Evolutionary conservation across 2,329 filamentous ascomycete species (phyloP).

Genomic region (Colletotrichum cordylinicola): DNA sequence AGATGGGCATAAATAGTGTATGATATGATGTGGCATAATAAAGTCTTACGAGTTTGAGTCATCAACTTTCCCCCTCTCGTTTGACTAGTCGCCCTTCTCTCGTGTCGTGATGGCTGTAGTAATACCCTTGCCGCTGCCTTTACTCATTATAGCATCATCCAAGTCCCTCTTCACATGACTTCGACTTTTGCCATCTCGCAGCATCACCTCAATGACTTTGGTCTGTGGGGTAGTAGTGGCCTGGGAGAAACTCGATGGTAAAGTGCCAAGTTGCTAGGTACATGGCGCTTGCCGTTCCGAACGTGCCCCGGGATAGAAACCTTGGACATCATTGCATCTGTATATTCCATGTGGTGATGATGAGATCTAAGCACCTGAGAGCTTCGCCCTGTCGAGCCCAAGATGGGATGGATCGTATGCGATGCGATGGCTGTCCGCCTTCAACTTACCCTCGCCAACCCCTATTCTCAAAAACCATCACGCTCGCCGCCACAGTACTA

Average conservation of each 20-base stretch:
- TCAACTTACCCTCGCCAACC: neutral
- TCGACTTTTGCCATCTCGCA: neutral
- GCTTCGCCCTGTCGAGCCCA: neutral
- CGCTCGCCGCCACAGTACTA: neutral
- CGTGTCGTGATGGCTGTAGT: neutral
- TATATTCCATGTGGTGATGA: neutral
- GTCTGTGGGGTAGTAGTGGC: neutral
- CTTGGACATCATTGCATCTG: neutral
- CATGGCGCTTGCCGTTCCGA: neutral
- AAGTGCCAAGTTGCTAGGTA: neutral
- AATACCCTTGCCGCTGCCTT: neutral
- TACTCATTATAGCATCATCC: neutral
- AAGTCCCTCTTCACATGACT: neutral
- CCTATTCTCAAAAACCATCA: neutral
- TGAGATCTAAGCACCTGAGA: neutral
- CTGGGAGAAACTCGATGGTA: neutral
- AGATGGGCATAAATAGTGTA: conserved; percentile 51
- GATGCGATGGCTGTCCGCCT: neutral
- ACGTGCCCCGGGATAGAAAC: neutral
- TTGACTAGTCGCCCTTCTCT: neutral
- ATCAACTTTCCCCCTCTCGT: neutral
- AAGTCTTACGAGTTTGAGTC: neutral
- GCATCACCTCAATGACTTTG: neutral
- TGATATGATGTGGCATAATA: conserved; percentile 11
- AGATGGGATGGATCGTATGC: neutral